Conservation (phyloP, 164 flowering plant genomes). For the Nelumbo lutea region DNA sequence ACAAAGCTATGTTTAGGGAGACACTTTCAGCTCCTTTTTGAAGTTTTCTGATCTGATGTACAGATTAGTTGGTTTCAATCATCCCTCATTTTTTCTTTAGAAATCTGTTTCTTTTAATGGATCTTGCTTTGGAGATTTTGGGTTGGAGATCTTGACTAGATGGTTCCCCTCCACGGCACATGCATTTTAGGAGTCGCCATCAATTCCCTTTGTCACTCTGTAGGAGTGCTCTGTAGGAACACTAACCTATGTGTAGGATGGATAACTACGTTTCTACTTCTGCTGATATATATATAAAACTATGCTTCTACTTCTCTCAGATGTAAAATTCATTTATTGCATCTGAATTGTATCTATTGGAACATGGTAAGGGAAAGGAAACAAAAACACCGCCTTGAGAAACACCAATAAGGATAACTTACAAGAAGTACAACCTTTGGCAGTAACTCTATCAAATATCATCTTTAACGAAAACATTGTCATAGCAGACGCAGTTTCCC, state of each 20-base stretch:
- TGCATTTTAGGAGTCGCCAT: not conserved
- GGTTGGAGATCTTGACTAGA: not conserved
- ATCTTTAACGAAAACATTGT: not conserved
- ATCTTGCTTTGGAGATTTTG: not conserved
- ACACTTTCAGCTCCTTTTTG: conserved; percentile 35
- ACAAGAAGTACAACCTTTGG: too few species aligned
- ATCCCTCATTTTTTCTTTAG: not conserved
- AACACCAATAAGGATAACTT: not conserved
- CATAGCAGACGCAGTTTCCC: conserved; percentile 62
- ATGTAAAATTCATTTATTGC: not conserved
- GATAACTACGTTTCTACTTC: not conserved
- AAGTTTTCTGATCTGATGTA: not conserved
- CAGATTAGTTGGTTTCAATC: not conserved
- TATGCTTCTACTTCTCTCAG: not conserved
- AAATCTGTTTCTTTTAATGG: not conserved
- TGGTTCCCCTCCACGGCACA: not conserved
- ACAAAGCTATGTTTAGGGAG: conserved; percentile 10
- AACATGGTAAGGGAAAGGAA: not conserved
- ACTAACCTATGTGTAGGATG: not conserved
- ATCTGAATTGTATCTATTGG: not conserved
- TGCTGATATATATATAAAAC: not conserved
- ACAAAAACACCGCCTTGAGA: not conserved
- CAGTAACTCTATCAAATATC: not conserved
- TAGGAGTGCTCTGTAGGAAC: not conserved
- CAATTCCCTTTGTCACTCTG: too few species aligned